Evolutionary conservation across 139 green algal genomes (phyloP), one percentile per base, ranked within the genome.

Genomic region (Dunaliella primolecta): DNA sequence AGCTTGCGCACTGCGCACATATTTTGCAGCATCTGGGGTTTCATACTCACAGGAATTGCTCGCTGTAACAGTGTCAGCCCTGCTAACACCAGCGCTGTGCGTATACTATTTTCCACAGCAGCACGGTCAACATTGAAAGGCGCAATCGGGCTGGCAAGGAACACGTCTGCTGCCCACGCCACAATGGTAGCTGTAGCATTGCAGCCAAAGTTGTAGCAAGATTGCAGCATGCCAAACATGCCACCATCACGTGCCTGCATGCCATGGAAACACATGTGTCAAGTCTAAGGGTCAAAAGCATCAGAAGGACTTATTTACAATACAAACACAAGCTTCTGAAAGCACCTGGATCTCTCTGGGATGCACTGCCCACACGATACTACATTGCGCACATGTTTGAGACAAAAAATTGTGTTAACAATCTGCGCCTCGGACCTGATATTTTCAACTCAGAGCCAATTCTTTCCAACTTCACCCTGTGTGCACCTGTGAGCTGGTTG

Each of bases 31-130:
- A 36, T 11, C 1, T 64, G 15, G 46, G 7, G 27, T 55, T n/a
- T n/a, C n/a, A n/a, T 20, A 36, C 88, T 86, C 83, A 91, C 88
- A 35, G 85, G 78, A 31, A 91, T 71, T 2, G 89, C 81, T 55
- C 84, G 88, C 80, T 91, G 85, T 75, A 93, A 81, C 33, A 93
- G 88, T 55, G 80, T 79, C 3, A 90, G 83, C 0, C 81, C 77
- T 25, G 90, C 7, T 34, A 92, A 75, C 24, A 85, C 81, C 33
- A 93, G 56, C 1, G 72, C 84, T 0, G 85, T 84, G 23, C 87
- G 87, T 0, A 89, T 83, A 70, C 75, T 86, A 38, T 85, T 88
- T 38, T 91, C 88, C 15, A 91, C 86, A 84, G 88, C 81, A 72
- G 82, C 20, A 7, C 30, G 38, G 11, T 36, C 29, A 74, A n/a